These are phyloP conservation scores for Suhomyces guaymorum DNA, from an alignment of 1,139 yeast species.

Conservation along the genomic window DNA sequence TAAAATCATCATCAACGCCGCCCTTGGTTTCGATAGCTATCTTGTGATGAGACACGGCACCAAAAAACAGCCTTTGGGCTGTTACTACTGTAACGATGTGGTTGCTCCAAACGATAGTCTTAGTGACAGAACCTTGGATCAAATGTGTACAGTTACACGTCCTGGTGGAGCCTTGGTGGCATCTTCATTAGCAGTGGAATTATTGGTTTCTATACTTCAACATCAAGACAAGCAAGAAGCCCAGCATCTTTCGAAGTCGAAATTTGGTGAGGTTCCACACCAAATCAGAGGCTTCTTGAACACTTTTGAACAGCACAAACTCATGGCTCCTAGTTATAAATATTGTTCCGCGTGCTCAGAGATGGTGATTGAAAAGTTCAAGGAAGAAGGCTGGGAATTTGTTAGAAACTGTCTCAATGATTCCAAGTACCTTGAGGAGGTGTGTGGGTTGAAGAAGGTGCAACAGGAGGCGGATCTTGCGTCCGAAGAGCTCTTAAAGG, in stretches of 20 bases:
- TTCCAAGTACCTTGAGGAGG: constrained; percentile 63
- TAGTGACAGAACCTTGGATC: constrained; percentile 85
- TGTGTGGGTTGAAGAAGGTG: constrained; percentile 74
- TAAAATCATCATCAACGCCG: constrained; percentile 85
- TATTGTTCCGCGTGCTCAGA: constrained; percentile 86
- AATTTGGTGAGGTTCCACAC: constrained; percentile 79
- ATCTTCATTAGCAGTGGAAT: constrained; percentile 81
- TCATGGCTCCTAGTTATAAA: constrained; percentile 69
- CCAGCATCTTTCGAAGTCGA: constrained; percentile 35
- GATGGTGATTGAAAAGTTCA: constrained; percentile 52
- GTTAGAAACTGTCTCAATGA: constrained; percentile 68
- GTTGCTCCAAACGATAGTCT: constrained; percentile 90
- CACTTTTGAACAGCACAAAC: constrained; percentile 60
- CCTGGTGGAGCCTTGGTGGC: constrained; percentile 95
- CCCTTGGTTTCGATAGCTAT: constrained; percentile 91
- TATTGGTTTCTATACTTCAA: constrained; percentile 74
- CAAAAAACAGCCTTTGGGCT: constrained; percentile 58
- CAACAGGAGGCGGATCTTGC: constrained; percentile 74
- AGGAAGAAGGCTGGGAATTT: constrained; percentile 73
- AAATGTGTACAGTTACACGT: constrained; percentile 97
- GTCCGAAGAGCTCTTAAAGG: constrained; percentile 38
- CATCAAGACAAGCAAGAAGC: constrained; percentile 56
- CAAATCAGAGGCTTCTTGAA: constrained; percentile 85
- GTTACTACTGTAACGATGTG: constrained; percentile 94
- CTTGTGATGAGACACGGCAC: constrained; percentile 92